Base-by-base conservation (phyloP, 2,329 filamentous ascomycete species). In the Pseudopithomyces chartarum region DNA sequence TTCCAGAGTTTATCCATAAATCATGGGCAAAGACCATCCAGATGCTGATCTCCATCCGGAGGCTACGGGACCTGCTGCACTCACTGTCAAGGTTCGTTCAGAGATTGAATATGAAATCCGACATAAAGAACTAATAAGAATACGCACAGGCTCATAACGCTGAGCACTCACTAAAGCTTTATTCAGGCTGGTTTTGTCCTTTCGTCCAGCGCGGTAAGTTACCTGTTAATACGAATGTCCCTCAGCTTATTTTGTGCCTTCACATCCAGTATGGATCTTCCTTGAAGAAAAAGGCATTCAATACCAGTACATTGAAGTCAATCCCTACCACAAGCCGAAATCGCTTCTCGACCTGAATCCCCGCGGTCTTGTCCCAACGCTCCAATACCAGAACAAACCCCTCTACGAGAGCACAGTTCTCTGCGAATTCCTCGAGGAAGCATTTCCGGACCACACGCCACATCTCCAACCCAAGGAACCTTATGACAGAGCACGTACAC, bases 341-440 rank as follows among this genome's bases (percentile, higher is more conserved):
- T 86, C 84, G 1, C 87, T 92, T 26, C 79, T 93, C 20, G 80
- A 82, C 8, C 79, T 93, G 60, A 94, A 94, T 68, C 90, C 90
- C 0, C 84, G 89, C 12, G 90, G 90, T 1, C 80, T 93, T 1
- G 87, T 93, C 1, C 91, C 90, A 0, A 92, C 90, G 0, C 80
- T 93, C 1, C 82, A 80, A 54, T 78, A 80, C 66, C 63, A 77
- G 38, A 69, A 70, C 61, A 87, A 85, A 68, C 85, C 88, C 0
- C 79, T 93, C 6, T 92, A 90, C 64, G 90, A 94, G 73, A 90
- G 87, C 66, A 85, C 80, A 7, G 84, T 93, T 45, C 82, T 94
- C 36, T 87, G 86, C 74, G 89, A 92, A 71, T 94, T 90, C 62
- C 80, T 94, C 1, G 87, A 94, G 61, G 90, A 93, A 59, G 85